Evolutionary conservation across 148 eudicot genomes (phyloP).

Genomic region (Amaranthus cruentus): DNA sequence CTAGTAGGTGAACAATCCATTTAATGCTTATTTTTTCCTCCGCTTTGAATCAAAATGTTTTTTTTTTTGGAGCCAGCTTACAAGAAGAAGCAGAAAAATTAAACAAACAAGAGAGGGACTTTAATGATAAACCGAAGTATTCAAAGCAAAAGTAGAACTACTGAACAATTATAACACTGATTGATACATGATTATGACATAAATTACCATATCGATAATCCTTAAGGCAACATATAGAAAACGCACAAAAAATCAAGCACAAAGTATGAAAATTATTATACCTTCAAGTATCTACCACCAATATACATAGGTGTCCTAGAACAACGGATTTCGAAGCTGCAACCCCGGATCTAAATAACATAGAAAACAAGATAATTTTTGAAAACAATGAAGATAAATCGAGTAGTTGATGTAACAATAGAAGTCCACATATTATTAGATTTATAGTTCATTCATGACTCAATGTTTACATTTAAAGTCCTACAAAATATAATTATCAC

Average conservation of each 20-base stretch:
- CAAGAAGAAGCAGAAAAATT: not conserved
- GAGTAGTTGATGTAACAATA: not conserved
- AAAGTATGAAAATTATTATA: slow-evolving; percentile 11
- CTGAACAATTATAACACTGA: too few relatives aligned
- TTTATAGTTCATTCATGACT: not conserved
- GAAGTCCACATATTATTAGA: not conserved
- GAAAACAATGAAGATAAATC: not conserved
- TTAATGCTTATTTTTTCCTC: not conserved
- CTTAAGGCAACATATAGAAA: not conserved
- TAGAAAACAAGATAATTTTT: not conserved
- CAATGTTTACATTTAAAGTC: not conserved
- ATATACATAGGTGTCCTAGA: slow-evolving; percentile 56
- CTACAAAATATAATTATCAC: not conserved
- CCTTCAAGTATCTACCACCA: slow-evolving; percentile 97
- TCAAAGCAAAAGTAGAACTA: too few relatives aligned
- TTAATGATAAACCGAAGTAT: not conserved
- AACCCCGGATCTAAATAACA: slow-evolving; percentile 46
- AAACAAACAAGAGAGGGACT: not conserved
- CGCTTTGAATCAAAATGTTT: not conserved
- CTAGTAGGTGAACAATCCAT: not conserved
- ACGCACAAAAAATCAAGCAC: not conserved
- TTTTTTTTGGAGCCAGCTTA: not conserved
- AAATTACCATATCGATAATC: too few relatives aligned
- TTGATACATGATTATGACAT: too few relatives aligned
- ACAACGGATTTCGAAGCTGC: slow-evolving; percentile 51